A percentile compares a stretch with the other conserved stretches of the same genome.
These are phyloP conservation scores for Rhizopus microsporus DNA, from an alignment of 371 early-diverging fungal species.

Conservation along the genomic window DNA sequence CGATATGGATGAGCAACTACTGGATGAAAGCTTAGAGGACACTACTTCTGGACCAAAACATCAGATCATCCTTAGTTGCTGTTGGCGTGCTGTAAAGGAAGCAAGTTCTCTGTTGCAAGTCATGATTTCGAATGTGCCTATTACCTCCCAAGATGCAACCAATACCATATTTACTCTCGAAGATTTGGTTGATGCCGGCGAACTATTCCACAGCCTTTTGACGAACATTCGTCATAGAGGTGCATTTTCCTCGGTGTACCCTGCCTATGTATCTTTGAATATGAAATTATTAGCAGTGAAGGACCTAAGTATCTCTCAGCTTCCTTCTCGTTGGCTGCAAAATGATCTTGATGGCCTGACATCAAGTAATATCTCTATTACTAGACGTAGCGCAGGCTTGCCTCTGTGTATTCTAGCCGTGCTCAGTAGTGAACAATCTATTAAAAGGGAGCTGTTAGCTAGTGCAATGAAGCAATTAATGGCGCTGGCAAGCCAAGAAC, in stretches of 20 bases:
- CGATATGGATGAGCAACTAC: slow-evolving; percentile 61
- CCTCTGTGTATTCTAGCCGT: slow-evolving; percentile 89
- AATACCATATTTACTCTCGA: slow-evolving; percentile 25
- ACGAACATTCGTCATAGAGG: slow-evolving; percentile 89
- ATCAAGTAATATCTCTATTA: slow-evolving; percentile 79
- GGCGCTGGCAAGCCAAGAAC: slow-evolving; percentile 54
- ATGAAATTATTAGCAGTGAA: slow-evolving; percentile 61
- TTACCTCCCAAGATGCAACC: slow-evolving; percentile 7
- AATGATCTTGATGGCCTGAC: slow-evolving; percentile 52
- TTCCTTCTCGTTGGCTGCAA: slow-evolving; percentile 70
- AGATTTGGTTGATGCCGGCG: slow-evolving; percentile 57
- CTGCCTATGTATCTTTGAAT: slow-evolving; percentile 75
- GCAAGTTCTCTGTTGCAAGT: slow-evolving; percentile 57
- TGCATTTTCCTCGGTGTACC: slow-evolving; percentile 88
- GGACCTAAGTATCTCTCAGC: slow-evolving; percentile 40
- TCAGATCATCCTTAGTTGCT: slow-evolving; percentile 86
- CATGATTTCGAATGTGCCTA: slow-evolving; percentile 39
- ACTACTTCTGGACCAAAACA: slow-evolving; percentile 62
- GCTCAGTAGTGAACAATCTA: slow-evolving; percentile 71
- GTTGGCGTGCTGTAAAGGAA: slow-evolving; percentile 93
- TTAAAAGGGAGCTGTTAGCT: slow-evolving; percentile 63
- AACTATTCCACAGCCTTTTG: slow-evolving; percentile 59
- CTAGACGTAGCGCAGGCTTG: slow-evolving; percentile 91
- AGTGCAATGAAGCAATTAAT: slow-evolving; percentile 71
- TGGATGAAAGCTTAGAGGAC: slow-evolving; percentile 32